A percentile compares a stretch with the other conserved stretches of the same genome.
phyloP scores from a whole-genome alignment of 805 yeast species.

The Soucietia sequanensis region DNA sequence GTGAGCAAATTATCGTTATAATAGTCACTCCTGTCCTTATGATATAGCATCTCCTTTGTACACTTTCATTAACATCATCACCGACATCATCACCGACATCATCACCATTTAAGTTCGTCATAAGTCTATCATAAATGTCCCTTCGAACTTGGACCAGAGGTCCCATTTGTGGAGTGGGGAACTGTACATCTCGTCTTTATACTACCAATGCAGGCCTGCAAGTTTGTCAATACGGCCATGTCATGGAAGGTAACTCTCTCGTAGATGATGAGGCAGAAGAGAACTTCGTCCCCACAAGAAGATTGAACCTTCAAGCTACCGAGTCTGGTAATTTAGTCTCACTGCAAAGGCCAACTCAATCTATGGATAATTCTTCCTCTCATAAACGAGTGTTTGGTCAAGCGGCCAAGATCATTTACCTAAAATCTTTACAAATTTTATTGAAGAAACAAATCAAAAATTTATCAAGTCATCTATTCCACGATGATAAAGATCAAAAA shows the following conservation, averaged over 20 bases:
- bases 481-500: conserved; percentile 12
- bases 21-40: too few species aligned
- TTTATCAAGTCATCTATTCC: conserved; percentile 9
- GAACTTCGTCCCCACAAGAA: conserved; percentile 47
- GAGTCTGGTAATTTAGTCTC: conserved; percentile 23
- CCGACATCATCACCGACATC: too few species aligned
- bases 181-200: conserved; percentile 81
- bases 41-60: too few species aligned
- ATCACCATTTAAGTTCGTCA: too few species aligned
- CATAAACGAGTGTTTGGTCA: conserved; percentile 45
- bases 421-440: conserved; percentile 50
- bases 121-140: too few species aligned
- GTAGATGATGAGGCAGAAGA: conserved; percentile 82
- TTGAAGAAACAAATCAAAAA: conserved; percentile 45
- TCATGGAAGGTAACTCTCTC: conserved; percentile 75
- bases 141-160: conserved; percentile 58
- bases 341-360: conserved; percentile 2
- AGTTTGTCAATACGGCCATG: conserved; percentile 90
- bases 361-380: not conserved
- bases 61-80: too few species aligned
- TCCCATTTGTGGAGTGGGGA: conserved; percentile 83
- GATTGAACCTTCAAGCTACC: conserved; percentile 47
- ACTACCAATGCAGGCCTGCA: conserved; percentile 70
- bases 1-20: too few species aligned
- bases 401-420: conserved; percentile 43